Evolutionary conservation across 441 rosid genomes (phyloP).

Genomic region (Pelargonium citronellum): DNA sequence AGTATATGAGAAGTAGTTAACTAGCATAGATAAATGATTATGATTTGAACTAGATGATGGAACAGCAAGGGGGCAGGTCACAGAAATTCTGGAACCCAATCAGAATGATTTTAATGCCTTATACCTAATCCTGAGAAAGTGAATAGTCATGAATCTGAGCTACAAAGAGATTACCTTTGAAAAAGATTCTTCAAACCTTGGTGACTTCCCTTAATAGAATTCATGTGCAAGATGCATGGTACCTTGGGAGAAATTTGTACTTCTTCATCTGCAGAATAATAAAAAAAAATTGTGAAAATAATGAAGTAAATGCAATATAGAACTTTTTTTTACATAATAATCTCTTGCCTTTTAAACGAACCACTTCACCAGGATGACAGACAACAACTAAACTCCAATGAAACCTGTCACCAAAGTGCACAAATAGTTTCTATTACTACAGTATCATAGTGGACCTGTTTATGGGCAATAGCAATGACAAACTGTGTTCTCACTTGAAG

Average conservation of each 20-base stretch:
- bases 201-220: conserved; percentile 81
- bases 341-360: conserved; percentile 40
- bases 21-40: neutral
- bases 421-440: conserved; percentile 20
- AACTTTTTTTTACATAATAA: neutral
- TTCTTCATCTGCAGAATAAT: conserved; percentile 37
- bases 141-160: conserved; percentile 6
- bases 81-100: neutral
- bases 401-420: conserved; percentile 43
- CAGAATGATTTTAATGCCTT: neutral
- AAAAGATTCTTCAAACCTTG: conserved; percentile 61
- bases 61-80: neutral
- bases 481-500: conserved; percentile 48
- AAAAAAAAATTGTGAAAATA: conserved; percentile 1
- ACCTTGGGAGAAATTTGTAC: conserved; percentile 31
- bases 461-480: conserved; percentile 1
- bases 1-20: neutral
- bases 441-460: conserved; percentile 8
- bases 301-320: neutral
- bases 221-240: conserved; percentile 85
- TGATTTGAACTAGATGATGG: neutral
- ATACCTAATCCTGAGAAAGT: neutral
- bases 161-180: conserved; percentile 43
- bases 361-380: conserved; percentile 74
- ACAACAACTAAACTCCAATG: conserved; percentile 89